These are phyloP conservation scores for Gyromitra esculenta DNA, from an alignment of 2,329 filamentous ascomycete species.

Conservation along the genomic window DNA sequence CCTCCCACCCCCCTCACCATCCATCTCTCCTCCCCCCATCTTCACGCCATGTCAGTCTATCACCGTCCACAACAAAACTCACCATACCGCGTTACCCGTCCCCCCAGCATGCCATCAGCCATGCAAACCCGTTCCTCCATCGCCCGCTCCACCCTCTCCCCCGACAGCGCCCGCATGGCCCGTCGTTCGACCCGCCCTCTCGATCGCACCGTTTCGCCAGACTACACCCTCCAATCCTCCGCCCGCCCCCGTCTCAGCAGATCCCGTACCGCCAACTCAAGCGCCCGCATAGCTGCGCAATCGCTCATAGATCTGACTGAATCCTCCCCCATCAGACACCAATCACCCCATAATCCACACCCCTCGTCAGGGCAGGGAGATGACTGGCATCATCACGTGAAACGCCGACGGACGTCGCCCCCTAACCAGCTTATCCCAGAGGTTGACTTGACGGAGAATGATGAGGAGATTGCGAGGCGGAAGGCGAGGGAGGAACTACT, in stretches of 20 bases:
- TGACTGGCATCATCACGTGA: slow-evolving; percentile 14
- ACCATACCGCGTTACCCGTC: slow-evolving; percentile 1
- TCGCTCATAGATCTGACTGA: slow-evolving; percentile 41
- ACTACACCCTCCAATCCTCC: slow-evolving; percentile 22
- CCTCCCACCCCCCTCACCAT: neutral
- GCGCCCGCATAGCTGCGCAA: slow-evolving; percentile 11
- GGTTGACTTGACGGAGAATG: slow-evolving; percentile 50
- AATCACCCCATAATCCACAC: neutral
- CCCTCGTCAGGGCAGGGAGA: slow-evolving; percentile 22
- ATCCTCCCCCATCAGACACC: slow-evolving; percentile 25
- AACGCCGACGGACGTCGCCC: slow-evolving; percentile 15
- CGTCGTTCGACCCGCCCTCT: slow-evolving; percentile 13
- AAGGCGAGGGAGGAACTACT: slow-evolving; percentile 52
- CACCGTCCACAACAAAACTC: slow-evolving; percentile 28
- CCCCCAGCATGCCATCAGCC: slow-evolving; percentile 33
- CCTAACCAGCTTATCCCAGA: slow-evolving; percentile 30
- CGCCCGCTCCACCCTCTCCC: slow-evolving; percentile 17
- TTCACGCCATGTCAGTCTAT: slow-evolving; percentile 24
- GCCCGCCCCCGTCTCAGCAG: slow-evolving; percentile 34
- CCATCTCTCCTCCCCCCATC: neutral
- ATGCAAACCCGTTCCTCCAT: slow-evolving; percentile 29
- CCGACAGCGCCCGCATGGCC: slow-evolving; percentile 9
- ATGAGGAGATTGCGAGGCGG: slow-evolving; percentile 47
- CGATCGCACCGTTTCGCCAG: slow-evolving; percentile 24
- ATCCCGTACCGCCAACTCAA: slow-evolving; percentile 1